phyloP scores from a whole-genome alignment of 495 filamentous ascomycete genomes.

The Aspergillus kassunensis region DNA sequence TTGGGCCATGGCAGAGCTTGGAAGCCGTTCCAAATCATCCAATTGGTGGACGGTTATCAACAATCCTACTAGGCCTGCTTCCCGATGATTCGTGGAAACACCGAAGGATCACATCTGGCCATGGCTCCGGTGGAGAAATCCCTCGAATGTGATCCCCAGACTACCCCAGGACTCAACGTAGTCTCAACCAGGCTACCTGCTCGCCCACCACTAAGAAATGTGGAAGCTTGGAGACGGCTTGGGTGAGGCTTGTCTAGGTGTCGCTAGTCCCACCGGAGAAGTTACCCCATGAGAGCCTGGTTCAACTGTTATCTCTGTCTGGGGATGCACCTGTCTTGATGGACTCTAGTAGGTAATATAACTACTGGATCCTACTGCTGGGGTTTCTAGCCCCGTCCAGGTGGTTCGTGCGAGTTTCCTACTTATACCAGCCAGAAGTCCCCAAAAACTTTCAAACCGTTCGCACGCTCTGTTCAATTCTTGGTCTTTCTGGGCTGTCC shows the following conservation, averaged over 20 bases:
- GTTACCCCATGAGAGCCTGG: slow-evolving; percentile 9
- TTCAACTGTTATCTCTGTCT: slow-evolving; percentile 11
- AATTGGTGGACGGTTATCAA: slow-evolving; percentile 37
- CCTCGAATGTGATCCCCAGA: slow-evolving; percentile 36
- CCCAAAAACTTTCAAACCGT: neutral
- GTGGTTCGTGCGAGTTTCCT: neutral
- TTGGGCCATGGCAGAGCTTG: too few relatives aligned
- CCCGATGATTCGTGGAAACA: slow-evolving; percentile 38
- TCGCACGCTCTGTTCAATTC: neutral
- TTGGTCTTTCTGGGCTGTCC: slow-evolving; percentile 5
- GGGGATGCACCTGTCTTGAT: slow-evolving; percentile 6
- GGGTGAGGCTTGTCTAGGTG: slow-evolving; percentile 11
- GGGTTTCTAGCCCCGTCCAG: neutral
- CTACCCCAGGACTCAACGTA: slow-evolving; percentile 13
- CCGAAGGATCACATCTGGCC: neutral
- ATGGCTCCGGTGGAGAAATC: slow-evolving; percentile 28
- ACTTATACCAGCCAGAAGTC: slow-evolving; percentile 1
- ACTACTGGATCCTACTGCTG: slow-evolving; percentile 10
- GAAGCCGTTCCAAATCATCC: too few relatives aligned
- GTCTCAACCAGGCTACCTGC: too few relatives aligned
- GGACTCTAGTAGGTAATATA: slow-evolving; percentile 13
- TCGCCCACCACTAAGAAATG: slow-evolving; percentile 34
- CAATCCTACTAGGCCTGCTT: slow-evolving; percentile 5
- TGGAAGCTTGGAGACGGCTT: slow-evolving; percentile 10
- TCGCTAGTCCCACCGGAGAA: slow-evolving; percentile 21